Evolutionary conservation across 495 filamentous ascomycete genomes (phyloP).

Genomic region (Penicillium antarcticum): DNA sequence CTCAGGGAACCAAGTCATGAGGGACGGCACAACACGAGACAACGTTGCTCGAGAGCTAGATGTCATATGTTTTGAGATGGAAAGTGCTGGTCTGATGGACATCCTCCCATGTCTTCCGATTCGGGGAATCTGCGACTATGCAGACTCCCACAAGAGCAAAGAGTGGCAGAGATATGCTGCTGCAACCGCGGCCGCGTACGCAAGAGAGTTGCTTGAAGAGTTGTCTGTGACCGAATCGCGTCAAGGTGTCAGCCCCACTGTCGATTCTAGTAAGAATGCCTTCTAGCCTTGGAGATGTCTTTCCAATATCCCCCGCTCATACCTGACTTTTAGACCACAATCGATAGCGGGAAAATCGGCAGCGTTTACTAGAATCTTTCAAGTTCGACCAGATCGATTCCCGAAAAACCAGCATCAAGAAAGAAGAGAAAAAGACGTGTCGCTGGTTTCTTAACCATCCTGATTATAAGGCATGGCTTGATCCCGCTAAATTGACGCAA

Average conservation of each 20-base stretch:
- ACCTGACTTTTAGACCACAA: too few relatives aligned
- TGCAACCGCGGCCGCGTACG: slow-evolving; percentile 31
- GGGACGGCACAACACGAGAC: slow-evolving; percentile 27
- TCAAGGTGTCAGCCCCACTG: too few relatives aligned
- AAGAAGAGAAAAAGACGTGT: slow-evolving; percentile 39
- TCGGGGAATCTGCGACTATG: slow-evolving; percentile 35
- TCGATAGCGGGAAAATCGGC: neutral
- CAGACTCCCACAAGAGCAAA: slow-evolving; percentile 36
- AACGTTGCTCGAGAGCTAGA: slow-evolving; percentile 14
- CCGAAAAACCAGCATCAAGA: slow-evolving; percentile 22
- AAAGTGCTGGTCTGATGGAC: slow-evolving; percentile 25
- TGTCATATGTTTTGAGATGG: slow-evolving; percentile 47
- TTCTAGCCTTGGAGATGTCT: too few relatives aligned
- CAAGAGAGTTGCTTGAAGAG: slow-evolving; percentile 20
- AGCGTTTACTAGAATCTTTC: slow-evolving; percentile 21
- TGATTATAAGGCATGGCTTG: slow-evolving; percentile 48
- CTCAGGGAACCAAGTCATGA: slow-evolving; percentile 40
- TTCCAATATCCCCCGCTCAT: too few relatives aligned
- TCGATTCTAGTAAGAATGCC: too few relatives aligned
- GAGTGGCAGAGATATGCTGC: slow-evolving; percentile 35
- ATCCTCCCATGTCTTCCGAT: slow-evolving; percentile 28
- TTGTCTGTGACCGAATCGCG: too few relatives aligned
- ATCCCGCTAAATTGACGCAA: slow-evolving; percentile 24
- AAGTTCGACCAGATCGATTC: slow-evolving; percentile 29
- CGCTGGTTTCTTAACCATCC: slow-evolving; percentile 42